Evolutionary conservation across 2,329 filamentous ascomycete species (phyloP), one percentile per base, ranked within the genome.

Genomic region (Talaromyces sp.): DNA sequence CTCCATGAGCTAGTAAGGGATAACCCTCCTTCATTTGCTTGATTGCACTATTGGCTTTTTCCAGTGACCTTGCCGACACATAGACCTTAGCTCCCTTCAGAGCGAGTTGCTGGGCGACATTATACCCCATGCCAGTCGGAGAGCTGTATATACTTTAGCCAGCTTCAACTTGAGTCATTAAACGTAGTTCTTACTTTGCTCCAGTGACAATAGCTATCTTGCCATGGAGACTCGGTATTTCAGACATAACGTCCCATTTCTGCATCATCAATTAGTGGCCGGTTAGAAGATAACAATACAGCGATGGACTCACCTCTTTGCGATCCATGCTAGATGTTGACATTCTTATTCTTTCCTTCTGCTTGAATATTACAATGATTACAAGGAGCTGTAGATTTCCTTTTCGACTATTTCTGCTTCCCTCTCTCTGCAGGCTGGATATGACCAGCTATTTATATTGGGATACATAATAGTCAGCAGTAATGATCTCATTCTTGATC

Each of bases 31-130:
- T 54, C 60, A 62, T 62, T 54, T 62, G 22, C 24, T 62, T 54
- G 60, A 62, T 62, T 45, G 60, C 60, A 33, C 33, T 35, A 14
- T 56, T 13, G 13, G 60, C 60, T 24, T 62, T 62, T 45, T 54
- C 60, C 35, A 62, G 31, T 22, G 60, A 62, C 14, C 60, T 62
- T 56, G 60, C 60, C 33, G 60, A 62, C 37, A 62, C 48, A 62
- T 62, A 62, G 22, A 62, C 60, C 48, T 62, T 62, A 35, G 60
- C 60, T 41, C 60, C 60, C 48, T 62, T 62, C 3, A 62, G 48
- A 35, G 60, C 60, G 35, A 62, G 60, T 43, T 62, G 60, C 45
- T 62, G 47, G 33, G 60, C 60, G 48, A 62, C 35, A 31, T 62
- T 62, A 54, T 52, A 62, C 4, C 60, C 60, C 33, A 62, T 62